These are phyloP conservation scores for Ustilaginoidea virens DNA, from an alignment of 2,329 filamentous ascomycete species.

Conservation along the genomic window DNA sequence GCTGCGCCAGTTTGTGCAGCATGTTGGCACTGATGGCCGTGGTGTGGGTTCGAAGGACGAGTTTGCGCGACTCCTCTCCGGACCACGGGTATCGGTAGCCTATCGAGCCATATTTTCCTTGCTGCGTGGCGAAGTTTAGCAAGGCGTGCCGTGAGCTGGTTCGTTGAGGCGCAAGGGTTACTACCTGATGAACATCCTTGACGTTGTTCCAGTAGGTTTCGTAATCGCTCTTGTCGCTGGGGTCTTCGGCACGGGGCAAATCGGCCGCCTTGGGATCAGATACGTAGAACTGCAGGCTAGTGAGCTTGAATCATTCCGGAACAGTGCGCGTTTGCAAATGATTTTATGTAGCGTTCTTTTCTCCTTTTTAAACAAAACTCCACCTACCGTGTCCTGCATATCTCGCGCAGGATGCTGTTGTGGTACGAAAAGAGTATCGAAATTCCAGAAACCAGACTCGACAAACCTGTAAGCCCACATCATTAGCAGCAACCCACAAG, in stretches of 20 bases:
- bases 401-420: slow-evolving; percentile 94
- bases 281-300: slow-evolving; percentile 57
- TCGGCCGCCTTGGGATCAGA: slow-evolving; percentile 72
- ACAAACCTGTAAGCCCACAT: slow-evolving; percentile 44
- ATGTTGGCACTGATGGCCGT: slow-evolving; percentile 85
- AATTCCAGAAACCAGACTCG: slow-evolving; percentile 97
- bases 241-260: slow-evolving; percentile 33
- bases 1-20: slow-evolving; percentile 73
- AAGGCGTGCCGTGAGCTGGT: too few relatives aligned
- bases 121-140: too few relatives aligned
- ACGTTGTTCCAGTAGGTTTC: slow-evolving; percentile 81
- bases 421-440: slow-evolving; percentile 89
- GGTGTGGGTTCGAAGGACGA: slow-evolving; percentile 92
- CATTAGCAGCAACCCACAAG: neutral
- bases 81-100: slow-evolving; percentile 95
- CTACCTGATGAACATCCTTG: slow-evolving; percentile 59
- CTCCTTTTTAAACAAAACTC: too few relatives aligned
- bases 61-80: slow-evolving; percentile 63
- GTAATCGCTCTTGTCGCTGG: slow-evolving; percentile 48
- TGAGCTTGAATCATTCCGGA: neutral
- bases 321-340: too few relatives aligned
- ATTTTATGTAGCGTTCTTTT: too few relatives aligned
- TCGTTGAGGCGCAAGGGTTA: too few relatives aligned
- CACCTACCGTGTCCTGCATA: slow-evolving; percentile 62
- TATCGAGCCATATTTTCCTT: slow-evolving; percentile 85